These are phyloP conservation scores for Verbascum thapsus DNA, from an alignment of 257 asterid species.

Conservation along the genomic window DNA sequence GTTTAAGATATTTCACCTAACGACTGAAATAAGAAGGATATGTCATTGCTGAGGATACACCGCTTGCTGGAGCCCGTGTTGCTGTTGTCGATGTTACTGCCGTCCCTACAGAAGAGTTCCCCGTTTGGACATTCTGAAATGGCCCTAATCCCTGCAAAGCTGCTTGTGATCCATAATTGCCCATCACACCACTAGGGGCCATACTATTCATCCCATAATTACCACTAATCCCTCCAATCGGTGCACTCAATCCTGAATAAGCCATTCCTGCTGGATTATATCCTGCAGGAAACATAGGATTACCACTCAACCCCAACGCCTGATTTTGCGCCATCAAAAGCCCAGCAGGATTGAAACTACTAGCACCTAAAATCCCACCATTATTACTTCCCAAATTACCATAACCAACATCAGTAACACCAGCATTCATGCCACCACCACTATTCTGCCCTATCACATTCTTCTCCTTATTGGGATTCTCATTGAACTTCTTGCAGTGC, in stretches of 20 bases:
- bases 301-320: slow-evolving; percentile 55
- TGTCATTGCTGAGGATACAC: slow-evolving; percentile 34
- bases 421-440: slow-evolving; percentile 20
- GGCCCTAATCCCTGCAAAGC: slow-evolving; percentile 59
- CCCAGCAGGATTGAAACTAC: slow-evolving; percentile 39
- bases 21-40: slow-evolving; percentile 46
- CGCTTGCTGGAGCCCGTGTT: slow-evolving; percentile 40
- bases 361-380: slow-evolving; percentile 33
- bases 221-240: slow-evolving; percentile 42
- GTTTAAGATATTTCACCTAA: slow-evolving; percentile 41
- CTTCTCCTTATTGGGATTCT: slow-evolving; percentile 35
- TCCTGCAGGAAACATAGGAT: slow-evolving; percentile 47
- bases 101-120: slow-evolving; percentile 43
- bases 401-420: slow-evolving; percentile 34
- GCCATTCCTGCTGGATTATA: slow-evolving; percentile 42
- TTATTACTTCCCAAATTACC: slow-evolving; percentile 46
- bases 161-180: slow-evolving; percentile 58
- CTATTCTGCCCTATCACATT: slow-evolving; percentile 26
- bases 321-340: slow-evolving; percentile 61
- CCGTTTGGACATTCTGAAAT: slow-evolving; percentile 44
- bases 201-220: slow-evolving; percentile 52
- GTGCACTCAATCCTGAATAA: slow-evolving; percentile 42
- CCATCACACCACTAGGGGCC: slow-evolving; percentile 47
- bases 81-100: slow-evolving; percentile 37
- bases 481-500: slow-evolving; percentile 68